Conservation (phyloP, 306 rosid species). For the Dalbergia oliveri region DNA sequence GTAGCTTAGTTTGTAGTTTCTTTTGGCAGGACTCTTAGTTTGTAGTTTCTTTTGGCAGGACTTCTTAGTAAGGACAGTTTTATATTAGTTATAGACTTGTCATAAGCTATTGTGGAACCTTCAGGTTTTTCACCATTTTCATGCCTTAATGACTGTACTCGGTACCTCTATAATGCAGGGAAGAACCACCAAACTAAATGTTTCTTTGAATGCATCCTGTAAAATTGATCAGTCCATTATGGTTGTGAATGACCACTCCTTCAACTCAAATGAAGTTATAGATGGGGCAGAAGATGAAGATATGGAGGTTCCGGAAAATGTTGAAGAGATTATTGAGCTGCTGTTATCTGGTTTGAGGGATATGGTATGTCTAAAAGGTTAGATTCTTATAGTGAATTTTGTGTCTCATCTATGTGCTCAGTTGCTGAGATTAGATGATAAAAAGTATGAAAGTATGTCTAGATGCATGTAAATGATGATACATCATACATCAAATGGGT, state of each 20-base stretch:
- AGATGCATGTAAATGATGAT: constrained; percentile 34
- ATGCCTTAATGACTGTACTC: constrained; percentile 50
- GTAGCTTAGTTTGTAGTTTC: constrained; percentile 5
- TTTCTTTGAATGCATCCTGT: constrained; percentile 58
- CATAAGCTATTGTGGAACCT: constrained; percentile 39
- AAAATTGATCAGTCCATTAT: constrained; percentile 52
- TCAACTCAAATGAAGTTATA: constrained; percentile 48
- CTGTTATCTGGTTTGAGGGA: constrained; percentile 89
- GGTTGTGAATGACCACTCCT: constrained; percentile 45
- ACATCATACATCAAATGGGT: constrained; percentile 23
- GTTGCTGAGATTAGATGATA: constrained; percentile 34
- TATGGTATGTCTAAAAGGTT: constrained; percentile 78
- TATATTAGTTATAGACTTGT: constrained; percentile 14
- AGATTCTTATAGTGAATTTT: constrained; percentile 54
- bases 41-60: constrained; percentile 24
- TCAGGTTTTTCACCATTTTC: constrained; percentile 43
- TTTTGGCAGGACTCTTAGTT: constrained; percentile 29
- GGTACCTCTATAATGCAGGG: constrained; percentile 68
- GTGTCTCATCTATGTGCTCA: constrained; percentile 17
- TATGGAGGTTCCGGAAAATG: constrained; percentile 89
- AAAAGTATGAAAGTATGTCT: constrained; percentile 17
- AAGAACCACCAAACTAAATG: constrained; percentile 67
- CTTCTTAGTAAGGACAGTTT: constrained; percentile 31
- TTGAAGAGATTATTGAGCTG: constrained; percentile 98
- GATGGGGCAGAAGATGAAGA: constrained; percentile 74